A percentile compares a stretch with the other conserved stretches of the same genome.
Evolutionary conservation across 208 protist species (phyloP).

Genomic region (Trypanosoma cruzi): DNA sequence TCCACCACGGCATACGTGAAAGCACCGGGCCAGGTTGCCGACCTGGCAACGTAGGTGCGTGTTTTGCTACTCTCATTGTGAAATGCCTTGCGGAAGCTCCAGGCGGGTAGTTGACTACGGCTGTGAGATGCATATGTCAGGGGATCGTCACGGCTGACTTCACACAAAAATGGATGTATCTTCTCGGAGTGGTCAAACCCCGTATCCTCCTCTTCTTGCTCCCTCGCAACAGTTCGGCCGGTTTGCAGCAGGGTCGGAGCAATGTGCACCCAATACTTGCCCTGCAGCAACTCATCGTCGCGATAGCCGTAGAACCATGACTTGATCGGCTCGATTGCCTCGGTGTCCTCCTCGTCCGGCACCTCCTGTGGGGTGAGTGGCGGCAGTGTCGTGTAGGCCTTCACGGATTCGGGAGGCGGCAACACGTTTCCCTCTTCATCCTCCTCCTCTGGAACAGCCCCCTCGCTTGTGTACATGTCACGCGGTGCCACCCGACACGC

Average conservation of each 20-base stretch:
- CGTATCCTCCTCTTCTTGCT: conserved; percentile 29
- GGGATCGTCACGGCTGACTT: conserved; percentile 69
- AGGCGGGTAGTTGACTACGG: conserved; percentile 70
- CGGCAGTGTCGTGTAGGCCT: conserved; percentile 78
- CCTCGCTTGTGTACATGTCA: conserved; percentile 83
- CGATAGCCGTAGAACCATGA: conserved; percentile 83
- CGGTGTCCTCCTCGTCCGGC: conserved; percentile 83
- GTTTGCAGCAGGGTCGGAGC: conserved; percentile 71
- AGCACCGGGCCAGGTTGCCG: conserved; percentile 86
- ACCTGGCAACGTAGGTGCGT: conserved; percentile 78
- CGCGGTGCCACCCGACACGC: conserved; percentile 86
- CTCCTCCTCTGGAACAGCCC: conserved; percentile 83
- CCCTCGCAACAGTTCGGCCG: conserved; percentile 47
- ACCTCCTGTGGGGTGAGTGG: conserved; percentile 81
- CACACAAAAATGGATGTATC: conserved; percentile 86
- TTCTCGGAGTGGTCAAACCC: conserved; percentile 52
- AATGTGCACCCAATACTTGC: conserved; percentile 92
- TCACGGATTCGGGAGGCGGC: conserved; percentile 60
- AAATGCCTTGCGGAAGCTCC: conserved; percentile 88
- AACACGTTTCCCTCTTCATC: conserved; percentile 75
- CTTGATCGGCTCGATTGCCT: conserved; percentile 67
- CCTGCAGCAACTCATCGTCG: conserved; percentile 87
- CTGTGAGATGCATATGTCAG: conserved; percentile 80
- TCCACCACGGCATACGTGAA: conserved; percentile 77
- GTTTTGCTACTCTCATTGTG: conserved; percentile 70